Conservation (phyloP, 2,329 filamentous ascomycete species). For the Cercospora sojina region DNA sequence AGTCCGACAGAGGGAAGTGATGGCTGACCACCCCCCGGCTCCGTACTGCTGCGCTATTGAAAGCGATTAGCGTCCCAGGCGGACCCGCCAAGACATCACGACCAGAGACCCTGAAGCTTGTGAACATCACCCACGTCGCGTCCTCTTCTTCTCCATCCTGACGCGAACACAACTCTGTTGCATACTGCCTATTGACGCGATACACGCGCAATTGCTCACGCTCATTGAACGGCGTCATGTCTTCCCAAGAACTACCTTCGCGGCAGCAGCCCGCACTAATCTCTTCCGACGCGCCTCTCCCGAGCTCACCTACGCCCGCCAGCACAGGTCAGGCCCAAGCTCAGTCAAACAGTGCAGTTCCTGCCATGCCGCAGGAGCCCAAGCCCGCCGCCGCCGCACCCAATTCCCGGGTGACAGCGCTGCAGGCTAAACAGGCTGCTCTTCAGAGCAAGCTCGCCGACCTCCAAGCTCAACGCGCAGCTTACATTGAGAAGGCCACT, state of each 20-base stretch:
- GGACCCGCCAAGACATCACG: neutral
- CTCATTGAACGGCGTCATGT: constrained; percentile 31
- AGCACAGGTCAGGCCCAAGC: neutral
- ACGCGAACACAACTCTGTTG: neutral
- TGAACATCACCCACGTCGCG: neutral
- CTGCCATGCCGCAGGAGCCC: neutral
- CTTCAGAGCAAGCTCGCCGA: constrained; percentile 51
- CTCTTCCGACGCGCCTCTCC: constrained; percentile 17
- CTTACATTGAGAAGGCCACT: constrained; percentile 35
- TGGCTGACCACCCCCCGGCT: neutral
- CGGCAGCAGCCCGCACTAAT: neutral
- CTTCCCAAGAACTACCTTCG: constrained; percentile 23
- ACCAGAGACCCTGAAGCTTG: neutral
- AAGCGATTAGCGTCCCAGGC: constrained; percentile 3
- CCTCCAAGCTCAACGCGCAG: constrained; percentile 46
- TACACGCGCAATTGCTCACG: constrained; percentile 21
- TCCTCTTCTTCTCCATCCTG: neutral
- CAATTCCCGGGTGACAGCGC: constrained; percentile 28
- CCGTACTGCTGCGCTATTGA: neutral
- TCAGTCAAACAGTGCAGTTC: neutral
- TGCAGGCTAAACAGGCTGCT: constrained; percentile 34
- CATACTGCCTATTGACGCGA: neutral
- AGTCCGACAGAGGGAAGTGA: neutral
- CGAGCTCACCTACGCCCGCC: constrained; percentile 21
- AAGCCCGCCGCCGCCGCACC: neutral